Conservation (phyloP, 2,329 filamentous ascomycete genomes). For the Sporothrix mexicana region DNA sequence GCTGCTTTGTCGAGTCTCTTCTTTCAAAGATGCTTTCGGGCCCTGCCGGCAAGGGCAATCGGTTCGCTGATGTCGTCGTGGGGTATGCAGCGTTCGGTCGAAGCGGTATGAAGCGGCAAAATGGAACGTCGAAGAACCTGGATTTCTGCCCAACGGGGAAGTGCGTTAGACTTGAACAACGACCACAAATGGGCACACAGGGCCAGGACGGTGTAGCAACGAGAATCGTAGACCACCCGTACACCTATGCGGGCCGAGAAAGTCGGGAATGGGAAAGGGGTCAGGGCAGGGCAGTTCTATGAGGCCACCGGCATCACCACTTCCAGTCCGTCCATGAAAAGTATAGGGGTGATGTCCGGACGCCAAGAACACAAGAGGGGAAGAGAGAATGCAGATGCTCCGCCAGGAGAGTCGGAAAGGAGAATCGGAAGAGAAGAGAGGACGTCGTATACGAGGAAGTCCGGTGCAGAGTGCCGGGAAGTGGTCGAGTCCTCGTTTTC, state of each 20-base stretch:
- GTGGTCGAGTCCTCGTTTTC: not conserved
- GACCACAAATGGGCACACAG: not conserved
- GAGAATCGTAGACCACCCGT: not conserved
- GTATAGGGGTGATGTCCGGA: not conserved
- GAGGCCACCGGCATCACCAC: conserved; percentile 5
- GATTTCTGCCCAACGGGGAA: conserved; percentile 30
- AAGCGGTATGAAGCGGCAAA: conserved; percentile 29
- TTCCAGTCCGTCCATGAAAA: not conserved
- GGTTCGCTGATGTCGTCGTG: not conserved
- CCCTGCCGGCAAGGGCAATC: not conserved
- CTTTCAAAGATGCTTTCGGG: not conserved
- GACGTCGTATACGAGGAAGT: not conserved
- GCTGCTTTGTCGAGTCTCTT: not conserved
- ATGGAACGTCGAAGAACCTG: conserved; percentile 13
- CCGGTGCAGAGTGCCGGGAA: not conserved
- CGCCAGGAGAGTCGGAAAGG: not conserved
- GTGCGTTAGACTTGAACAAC: conserved; percentile 22
- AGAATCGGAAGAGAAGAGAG: not conserved
- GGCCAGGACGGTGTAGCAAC: not conserved
- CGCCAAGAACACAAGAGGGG: not conserved
- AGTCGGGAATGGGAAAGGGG: not conserved
- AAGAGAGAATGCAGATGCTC: not conserved
- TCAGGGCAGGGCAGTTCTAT: not conserved
- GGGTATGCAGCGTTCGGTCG: conserved; percentile 10
- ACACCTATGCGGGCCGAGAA: not conserved